A percentile compares a stretch with the other conserved stretches of the same genome.
These are phyloP conservation scores for Candida loeiensis DNA, from an alignment of 805 yeast genomes.

Conservation along the genomic window DNA sequence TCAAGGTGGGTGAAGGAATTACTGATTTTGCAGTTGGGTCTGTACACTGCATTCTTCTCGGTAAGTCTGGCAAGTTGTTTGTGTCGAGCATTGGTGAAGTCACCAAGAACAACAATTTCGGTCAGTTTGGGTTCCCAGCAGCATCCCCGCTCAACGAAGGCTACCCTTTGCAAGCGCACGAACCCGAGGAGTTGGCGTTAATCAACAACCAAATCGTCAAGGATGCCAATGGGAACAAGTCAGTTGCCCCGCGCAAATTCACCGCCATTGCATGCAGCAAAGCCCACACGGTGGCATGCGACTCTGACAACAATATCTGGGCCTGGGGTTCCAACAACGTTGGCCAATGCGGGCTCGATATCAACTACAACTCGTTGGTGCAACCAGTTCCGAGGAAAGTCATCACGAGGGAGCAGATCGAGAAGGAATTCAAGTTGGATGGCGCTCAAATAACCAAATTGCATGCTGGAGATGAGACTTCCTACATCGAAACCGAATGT, in stretches of 20 bases:
- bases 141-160: slow-evolving; percentile 57
- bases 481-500: slow-evolving; percentile 28
- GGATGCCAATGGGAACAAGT: slow-evolving; percentile 12
- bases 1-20: slow-evolving; percentile 29
- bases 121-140: slow-evolving; percentile 82
- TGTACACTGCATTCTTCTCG: slow-evolving; percentile 63
- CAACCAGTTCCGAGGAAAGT: slow-evolving; percentile 64
- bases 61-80: slow-evolving; percentile 58
- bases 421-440: slow-evolving; percentile 24
- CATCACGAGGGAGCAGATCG: slow-evolving; percentile 23
- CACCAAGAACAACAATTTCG: slow-evolving; percentile 34
- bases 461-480: slow-evolving; percentile 67
- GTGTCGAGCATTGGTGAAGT: slow-evolving; percentile 53
- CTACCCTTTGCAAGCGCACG: slow-evolving; percentile 20
- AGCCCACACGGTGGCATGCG: slow-evolving; percentile 69
- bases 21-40: slow-evolving; percentile 56
- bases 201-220: slow-evolving; percentile 46
- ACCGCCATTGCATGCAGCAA: slow-evolving; percentile 68
- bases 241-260: slow-evolving; percentile 40
- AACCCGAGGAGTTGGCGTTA: slow-evolving; percentile 48
- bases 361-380: slow-evolving; percentile 60
- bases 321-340: slow-evolving; percentile 80
- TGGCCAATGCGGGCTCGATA: slow-evolving; percentile 82
- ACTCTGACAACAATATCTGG: slow-evolving; percentile 64
- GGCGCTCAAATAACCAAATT: slow-evolving; percentile 50